Percentiles rank a stretch among this genome's conserved stretches.
Evolutionary conservation across 305 asterid genomes (phyloP).

Genomic region (Solanum hybrid): DNA sequence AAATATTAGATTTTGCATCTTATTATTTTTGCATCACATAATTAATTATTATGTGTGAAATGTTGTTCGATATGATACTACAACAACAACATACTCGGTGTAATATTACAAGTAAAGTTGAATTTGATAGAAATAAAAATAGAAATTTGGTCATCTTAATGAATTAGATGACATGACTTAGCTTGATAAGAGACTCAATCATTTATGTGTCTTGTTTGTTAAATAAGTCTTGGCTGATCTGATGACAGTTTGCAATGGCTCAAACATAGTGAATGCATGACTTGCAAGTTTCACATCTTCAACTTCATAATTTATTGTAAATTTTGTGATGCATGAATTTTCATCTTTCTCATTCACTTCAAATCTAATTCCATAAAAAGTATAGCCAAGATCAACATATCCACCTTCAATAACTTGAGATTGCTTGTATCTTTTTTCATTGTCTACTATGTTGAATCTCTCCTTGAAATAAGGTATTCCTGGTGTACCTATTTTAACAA

Average conservation of each 20-base stretch:
- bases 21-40: background rate
- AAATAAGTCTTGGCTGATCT: background rate
- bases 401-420: conserved; percentile 51
- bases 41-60: background rate
- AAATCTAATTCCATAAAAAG: conserved; percentile 20
- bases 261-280: background rate
- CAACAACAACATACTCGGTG: background rate
- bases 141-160: background rate
- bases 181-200: background rate
- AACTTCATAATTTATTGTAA: conserved; percentile 35
- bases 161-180: background rate
- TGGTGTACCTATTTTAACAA: conserved; percentile 12
- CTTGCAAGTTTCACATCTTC: background rate
- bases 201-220: background rate
- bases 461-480: conserved; percentile 33
- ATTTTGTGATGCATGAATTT: conserved; percentile 19
- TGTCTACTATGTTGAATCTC: conserved; percentile 41
- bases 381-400: conserved; percentile 36
- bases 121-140: background rate
- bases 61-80: background rate
- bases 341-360: conserved; percentile 29
- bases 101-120: rapidly evolving
- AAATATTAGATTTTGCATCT: too few relatives aligned
- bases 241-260: background rate
- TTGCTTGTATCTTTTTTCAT: conserved; percentile 36